Base-by-base conservation (phyloP, 176 grass and related monocot species). In the Raddia guianensis region DNA sequence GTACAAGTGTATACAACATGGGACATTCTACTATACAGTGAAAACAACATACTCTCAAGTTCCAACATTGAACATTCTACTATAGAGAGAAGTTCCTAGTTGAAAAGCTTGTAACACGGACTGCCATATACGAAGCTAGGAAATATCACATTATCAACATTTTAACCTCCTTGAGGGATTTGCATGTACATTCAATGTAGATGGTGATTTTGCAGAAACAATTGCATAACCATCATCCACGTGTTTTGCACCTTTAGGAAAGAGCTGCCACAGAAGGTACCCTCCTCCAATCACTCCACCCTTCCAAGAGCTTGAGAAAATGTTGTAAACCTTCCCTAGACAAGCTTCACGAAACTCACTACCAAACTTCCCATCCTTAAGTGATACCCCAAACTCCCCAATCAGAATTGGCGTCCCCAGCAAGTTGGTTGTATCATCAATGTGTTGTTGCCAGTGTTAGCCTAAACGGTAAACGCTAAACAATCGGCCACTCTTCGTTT, bases 151-250 rank as follows among this genome's bases (percentile, higher is more conserved):
- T 11, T 63, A 49, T 86, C 63, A 83, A 57, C 9, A 86, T 63
- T 70, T 58, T 3, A 98, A 86, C 40, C 71, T 83, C 70, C 70
- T 88, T 11, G 74, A 91, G 34, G 91, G 90, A 55, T 76, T 58
- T 85, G 86, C 15, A 63, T 87, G 51, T 72, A 92, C 76, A 53
- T 73, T 63, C 66, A 73, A 77, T 75, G 72, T 87, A 4, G 89
- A 87, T 72, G 88, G 87, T 60, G 81, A 83, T 78, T 94, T 91
- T 57, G 78, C 66, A 8, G 92, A 84, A 52, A 94, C 32, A 58
- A 98, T 42, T 27, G 88, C 92, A 89, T 94, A 93, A 18, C 90
- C 92, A 82, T 98, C 92, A 63, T 94, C 92, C 95, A 98, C 94
- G 74, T 94, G 84, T 33, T 92, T 83, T 59, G 91, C 81, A 6